These are phyloP conservation scores for Curvularia hawaiiensis DNA, from an alignment of 2,329 filamentous ascomycete genomes.

Conservation along the genomic window DNA sequence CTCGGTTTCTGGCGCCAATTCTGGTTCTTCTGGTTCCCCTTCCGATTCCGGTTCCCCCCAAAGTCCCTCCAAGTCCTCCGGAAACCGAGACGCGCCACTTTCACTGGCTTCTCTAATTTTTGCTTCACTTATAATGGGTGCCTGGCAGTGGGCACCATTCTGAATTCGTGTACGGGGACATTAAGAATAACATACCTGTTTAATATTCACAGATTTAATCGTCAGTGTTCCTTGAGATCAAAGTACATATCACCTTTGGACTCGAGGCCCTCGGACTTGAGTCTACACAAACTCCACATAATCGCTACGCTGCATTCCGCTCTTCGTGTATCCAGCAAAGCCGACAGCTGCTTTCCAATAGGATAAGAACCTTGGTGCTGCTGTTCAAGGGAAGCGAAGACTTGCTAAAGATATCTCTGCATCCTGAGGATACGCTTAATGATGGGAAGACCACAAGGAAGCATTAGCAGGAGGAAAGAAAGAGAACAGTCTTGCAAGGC, in stretches of 20 bases:
- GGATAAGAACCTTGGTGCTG: neutral
- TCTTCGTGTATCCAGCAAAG: neutral
- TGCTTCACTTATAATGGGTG: conserved; percentile 7
- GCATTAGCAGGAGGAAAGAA: neutral
- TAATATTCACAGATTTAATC: neutral
- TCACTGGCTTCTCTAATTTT: conserved; percentile 11
- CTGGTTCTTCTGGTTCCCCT: neutral
- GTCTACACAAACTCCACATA: neutral
- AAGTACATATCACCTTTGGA: neutral
- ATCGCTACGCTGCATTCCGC: neutral
- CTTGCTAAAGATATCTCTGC: neutral
- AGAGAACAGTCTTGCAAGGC: neutral
- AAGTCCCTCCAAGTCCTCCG: conserved; percentile 2
- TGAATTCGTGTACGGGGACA: conserved; percentile 6
- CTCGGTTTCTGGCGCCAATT: neutral
- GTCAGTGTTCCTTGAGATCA: neutral
- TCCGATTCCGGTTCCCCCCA: neutral
- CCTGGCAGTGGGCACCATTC: conserved; percentile 20
- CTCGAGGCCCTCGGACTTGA: neutral
- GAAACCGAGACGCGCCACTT: conserved; percentile 9
- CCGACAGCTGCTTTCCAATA: neutral
- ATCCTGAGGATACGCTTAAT: neutral
- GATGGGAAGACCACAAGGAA: neutral
- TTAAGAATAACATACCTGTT: neutral
- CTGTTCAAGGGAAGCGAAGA: neutral